Evolutionary conservation across 805 yeast genomes (phyloP), one percentile per base, ranked within the genome.

Genomic region (Starmerella lactis-condensi): DNA sequence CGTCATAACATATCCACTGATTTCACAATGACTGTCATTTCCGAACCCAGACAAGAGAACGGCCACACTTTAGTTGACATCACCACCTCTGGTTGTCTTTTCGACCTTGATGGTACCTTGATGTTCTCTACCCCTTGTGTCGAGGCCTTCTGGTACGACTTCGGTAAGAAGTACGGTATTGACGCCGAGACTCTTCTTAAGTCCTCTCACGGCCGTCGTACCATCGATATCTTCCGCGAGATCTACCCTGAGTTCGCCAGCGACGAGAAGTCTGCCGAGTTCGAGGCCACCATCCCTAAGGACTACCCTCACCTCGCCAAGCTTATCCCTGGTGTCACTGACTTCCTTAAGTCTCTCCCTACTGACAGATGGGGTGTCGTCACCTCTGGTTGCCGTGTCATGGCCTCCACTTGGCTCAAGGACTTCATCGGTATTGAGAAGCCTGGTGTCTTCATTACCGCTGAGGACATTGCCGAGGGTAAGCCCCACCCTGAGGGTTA

Each of bases 401-500:
- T 79, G 61, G 92, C 91, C 34, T 60, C 69, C 45, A 68, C 72
- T 44, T 79, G 92, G 89, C 69, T 79, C 52, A 60, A 64, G 43
- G 58, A 60, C 41, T 65, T 75, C 52, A 61, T 76, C 49, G 64
- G 65, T 30, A 57, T 62, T 31, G 61, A 62, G 34, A 60, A 62
- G 52, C 93, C 93, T 30, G 68, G 72, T 42, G 65, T 69, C 28
- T 79, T 79, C 59, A 72, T 79, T 49, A 74, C 89, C 28, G 89
- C 91, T 29, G 81, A 72, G 56, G 71, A 69, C 52, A 89, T 78
- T 42, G 58, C 64, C 38, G 62, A 64, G 47, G 93, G 93, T 49
- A 78, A 78, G 62, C 93, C 93, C 26, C 66, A 75, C 57, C 92
- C 93, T 26, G 74, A 72, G 60, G 89, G 91, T 33, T 78, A 78